Conservation (phyloP, 2,329 filamentous ascomycete species). For the Pseudocercospora musae region DNA sequence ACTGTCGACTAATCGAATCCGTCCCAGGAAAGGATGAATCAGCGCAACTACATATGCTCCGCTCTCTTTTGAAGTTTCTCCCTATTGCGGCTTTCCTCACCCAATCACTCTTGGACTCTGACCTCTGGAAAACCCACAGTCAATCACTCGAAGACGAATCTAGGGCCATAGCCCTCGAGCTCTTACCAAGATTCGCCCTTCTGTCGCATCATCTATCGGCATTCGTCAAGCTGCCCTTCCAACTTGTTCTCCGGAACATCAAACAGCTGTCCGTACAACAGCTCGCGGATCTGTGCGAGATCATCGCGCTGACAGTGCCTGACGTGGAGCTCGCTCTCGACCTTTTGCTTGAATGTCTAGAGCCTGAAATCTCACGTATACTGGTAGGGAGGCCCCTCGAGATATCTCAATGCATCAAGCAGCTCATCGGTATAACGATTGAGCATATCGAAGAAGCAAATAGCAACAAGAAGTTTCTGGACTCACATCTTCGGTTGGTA, state of each 20-base stretch:
- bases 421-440: conserved; percentile 1
- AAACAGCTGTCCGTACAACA: not conserved
- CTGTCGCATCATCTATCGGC: not conserved
- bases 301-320: not conserved
- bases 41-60: not conserved
- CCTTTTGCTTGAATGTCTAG: conserved; percentile 6
- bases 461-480: not conserved
- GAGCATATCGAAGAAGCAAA: conserved; percentile 7
- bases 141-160: not conserved
- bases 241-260: not conserved
- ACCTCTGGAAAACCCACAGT: not conserved
- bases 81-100: not conserved
- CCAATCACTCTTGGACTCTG: not conserved
- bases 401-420: no score
- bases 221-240: not conserved
- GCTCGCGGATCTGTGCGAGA: conserved; percentile 2
- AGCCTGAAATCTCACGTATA: not conserved
- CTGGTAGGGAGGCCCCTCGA: no score
- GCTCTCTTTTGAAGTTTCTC: not conserved
- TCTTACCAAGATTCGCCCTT: not conserved
- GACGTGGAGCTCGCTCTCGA: conserved; percentile 1
- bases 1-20: no score
- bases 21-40: no score
- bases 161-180: not conserved
- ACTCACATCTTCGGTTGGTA: not conserved